Conservation (phyloP, 768 basidiomycete species). For the Coprinopsis sp. region DNA sequence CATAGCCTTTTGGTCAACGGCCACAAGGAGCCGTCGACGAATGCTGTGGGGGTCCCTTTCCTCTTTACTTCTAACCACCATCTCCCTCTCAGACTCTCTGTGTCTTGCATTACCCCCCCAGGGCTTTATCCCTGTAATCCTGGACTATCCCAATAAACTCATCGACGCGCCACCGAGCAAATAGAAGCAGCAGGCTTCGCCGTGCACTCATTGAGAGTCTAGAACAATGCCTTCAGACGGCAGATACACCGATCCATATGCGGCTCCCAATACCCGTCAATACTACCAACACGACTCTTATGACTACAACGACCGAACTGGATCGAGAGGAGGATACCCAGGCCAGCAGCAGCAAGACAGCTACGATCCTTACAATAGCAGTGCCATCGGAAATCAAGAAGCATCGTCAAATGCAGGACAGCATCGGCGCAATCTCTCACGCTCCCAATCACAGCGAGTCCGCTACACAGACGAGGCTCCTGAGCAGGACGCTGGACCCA, state of each 20-base stretch:
- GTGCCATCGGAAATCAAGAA: conserved; percentile 28
- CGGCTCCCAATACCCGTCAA: not conserved
- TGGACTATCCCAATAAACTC: too few relatives aligned
- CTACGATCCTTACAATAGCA: conserved; percentile 33
- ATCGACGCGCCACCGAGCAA: not conserved
- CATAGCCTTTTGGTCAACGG: conserved; percentile 2
- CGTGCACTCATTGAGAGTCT: not conserved
- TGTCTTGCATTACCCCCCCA: not conserved
- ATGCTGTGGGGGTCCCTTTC: not conserved
- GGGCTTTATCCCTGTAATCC: too few relatives aligned
- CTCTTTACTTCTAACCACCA: not conserved
- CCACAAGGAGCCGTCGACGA: conserved; percentile 1
- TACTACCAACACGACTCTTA: conserved; percentile 2
- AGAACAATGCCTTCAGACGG: conserved; percentile 1
- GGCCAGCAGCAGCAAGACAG: conserved; percentile 43
- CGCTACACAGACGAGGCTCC: not conserved
- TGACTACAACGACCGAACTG: conserved; percentile 1
- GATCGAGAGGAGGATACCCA: conserved; percentile 28
- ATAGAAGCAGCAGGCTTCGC: not conserved
- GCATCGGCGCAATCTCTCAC: not conserved
- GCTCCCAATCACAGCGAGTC: not conserved
- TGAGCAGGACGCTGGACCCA: not conserved
- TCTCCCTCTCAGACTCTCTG: not conserved
- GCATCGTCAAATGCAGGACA: conserved; percentile 21
- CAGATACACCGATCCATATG: not conserved